Evolutionary conservation across 1,284 basidiomycete genomes (phyloP).

Genomic region (Ustilago loliicola): DNA sequence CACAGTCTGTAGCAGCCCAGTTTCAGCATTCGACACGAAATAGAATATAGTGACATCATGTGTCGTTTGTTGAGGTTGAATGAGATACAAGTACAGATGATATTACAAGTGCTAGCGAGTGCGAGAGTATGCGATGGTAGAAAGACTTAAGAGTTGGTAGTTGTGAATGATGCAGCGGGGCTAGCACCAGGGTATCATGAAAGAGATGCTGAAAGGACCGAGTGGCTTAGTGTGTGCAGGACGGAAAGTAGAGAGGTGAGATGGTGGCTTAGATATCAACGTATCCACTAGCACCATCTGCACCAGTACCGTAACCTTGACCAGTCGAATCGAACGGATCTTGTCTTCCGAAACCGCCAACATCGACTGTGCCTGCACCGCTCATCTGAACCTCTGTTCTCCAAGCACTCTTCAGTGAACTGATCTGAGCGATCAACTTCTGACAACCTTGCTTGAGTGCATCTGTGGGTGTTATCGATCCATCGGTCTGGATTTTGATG

Average conservation of each 20-base stretch:
- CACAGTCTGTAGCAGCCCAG: slow-evolving; percentile 3
- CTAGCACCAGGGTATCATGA: slow-evolving; percentile 39
- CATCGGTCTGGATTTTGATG: slow-evolving; percentile 96
- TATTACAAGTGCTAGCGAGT: slow-evolving; percentile 26
- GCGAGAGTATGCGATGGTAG: slow-evolving; percentile 1
- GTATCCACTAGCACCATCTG: slow-evolving; percentile 44
- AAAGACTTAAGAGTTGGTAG: neutral
- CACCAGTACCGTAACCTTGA: slow-evolving; percentile 31
- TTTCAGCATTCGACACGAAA: neutral
- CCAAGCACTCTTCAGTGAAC: slow-evolving; percentile 72
- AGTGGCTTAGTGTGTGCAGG: neutral
- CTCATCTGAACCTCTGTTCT: slow-evolving; percentile 72
- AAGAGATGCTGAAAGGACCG: neutral
- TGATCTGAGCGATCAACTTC: slow-evolving; percentile 83
- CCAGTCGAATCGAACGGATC: slow-evolving; percentile 44
- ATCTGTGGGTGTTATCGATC: slow-evolving; percentile 83
- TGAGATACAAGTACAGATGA: slow-evolving; percentile 37
- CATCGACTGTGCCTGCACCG: slow-evolving; percentile 50
- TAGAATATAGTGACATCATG: neutral
- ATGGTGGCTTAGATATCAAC: slow-evolving; percentile 48
- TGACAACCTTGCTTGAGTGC: slow-evolving; percentile 87
- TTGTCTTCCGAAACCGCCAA: slow-evolving; percentile 35
- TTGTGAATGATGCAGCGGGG: neutral
- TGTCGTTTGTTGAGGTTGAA: neutral
- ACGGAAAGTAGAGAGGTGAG: neutral